Conservation (phyloP, 805 yeast species). For the Candida suzukii region DNA sequence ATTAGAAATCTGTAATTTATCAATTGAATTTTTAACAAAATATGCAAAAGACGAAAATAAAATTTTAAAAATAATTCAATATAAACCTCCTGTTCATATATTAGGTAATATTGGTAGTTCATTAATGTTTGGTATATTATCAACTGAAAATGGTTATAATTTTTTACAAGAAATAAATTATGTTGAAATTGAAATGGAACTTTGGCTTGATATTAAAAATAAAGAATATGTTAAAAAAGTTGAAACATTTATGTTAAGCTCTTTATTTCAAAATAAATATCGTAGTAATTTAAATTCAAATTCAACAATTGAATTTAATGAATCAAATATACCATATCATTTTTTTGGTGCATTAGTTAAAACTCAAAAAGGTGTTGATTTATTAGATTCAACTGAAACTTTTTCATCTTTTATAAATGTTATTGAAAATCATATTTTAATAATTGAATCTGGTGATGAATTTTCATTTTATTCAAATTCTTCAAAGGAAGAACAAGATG, state of each 20-base stretch:
- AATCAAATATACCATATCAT: slow-evolving; percentile 26
- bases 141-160: slow-evolving; percentile 62
- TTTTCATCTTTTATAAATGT: slow-evolving; percentile 16
- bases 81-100: slow-evolving; percentile 46
- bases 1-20: slow-evolving; percentile 44
- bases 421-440: slow-evolving; percentile 10
- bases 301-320: neutral
- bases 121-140: slow-evolving; percentile 55
- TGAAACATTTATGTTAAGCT: slow-evolving; percentile 31
- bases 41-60: slow-evolving; percentile 41
- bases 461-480: slow-evolving; percentile 12
- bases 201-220: slow-evolving; percentile 51
- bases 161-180: slow-evolving; percentile 54
- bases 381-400: slow-evolving; percentile 34
- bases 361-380: slow-evolving; percentile 71
- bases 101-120: slow-evolving; percentile 28
- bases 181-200: slow-evolving; percentile 56
- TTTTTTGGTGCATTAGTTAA: slow-evolving; percentile 76
- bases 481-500: slow-evolving; percentile 22
- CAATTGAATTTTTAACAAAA: slow-evolving; percentile 47
- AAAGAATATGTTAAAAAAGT: slow-evolving; percentile 40
- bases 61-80: slow-evolving; percentile 41
- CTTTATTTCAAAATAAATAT: slow-evolving; percentile 9
- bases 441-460: slow-evolving; percentile 12
- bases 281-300: neutral